These are phyloP conservation scores for Cercophora scortea DNA, from an alignment of 495 filamentous ascomycete species.

Conservation along the genomic window DNA sequence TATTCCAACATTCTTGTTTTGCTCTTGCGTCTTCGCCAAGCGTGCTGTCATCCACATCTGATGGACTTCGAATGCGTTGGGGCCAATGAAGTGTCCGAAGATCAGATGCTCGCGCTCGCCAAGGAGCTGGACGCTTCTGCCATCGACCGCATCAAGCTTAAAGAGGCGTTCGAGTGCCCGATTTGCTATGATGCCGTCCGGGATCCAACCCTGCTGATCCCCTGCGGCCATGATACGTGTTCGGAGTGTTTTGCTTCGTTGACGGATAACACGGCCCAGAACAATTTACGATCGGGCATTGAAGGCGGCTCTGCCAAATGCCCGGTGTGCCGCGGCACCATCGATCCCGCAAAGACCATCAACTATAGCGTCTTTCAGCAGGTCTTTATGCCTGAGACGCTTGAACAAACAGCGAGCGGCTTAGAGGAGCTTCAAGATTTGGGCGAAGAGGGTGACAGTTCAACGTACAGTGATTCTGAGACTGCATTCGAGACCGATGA, in stretches of 20 bases:
- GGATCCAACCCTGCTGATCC: slow-evolving; percentile 73
- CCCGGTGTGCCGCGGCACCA: slow-evolving; percentile 61
- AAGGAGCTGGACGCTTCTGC: slow-evolving; percentile 52
- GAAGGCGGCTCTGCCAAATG: slow-evolving; percentile 58
- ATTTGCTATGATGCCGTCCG: slow-evolving; percentile 71
- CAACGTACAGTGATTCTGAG: slow-evolving; percentile 25
- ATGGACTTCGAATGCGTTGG: slow-evolving; percentile 60
- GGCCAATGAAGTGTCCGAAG: slow-evolving; percentile 34
- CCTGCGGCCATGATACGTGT: slow-evolving; percentile 81
- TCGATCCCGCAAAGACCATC: slow-evolving; percentile 62
- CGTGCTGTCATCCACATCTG: slow-evolving; percentile 89
- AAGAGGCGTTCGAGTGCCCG: slow-evolving; percentile 58
- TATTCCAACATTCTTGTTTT: slow-evolving; percentile 82
- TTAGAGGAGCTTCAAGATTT: slow-evolving; percentile 15
- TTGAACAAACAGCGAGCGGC: not conserved
- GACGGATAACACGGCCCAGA: slow-evolving; percentile 44
- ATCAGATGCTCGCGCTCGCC: slow-evolving; percentile 59
- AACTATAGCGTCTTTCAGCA: slow-evolving; percentile 67
- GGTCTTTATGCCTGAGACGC: slow-evolving; percentile 53
- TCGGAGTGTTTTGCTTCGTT: slow-evolving; percentile 70
- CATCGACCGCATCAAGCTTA: slow-evolving; percentile 58
- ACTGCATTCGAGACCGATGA: slow-evolving; percentile 29
- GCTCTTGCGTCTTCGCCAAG: slow-evolving; percentile 82
- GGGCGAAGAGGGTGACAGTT: slow-evolving; percentile 23
- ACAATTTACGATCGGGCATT: slow-evolving; percentile 48